Evolutionary conservation across 495 filamentous ascomycete genomes (phyloP).

Genomic region (Neurospora hispaniola): DNA sequence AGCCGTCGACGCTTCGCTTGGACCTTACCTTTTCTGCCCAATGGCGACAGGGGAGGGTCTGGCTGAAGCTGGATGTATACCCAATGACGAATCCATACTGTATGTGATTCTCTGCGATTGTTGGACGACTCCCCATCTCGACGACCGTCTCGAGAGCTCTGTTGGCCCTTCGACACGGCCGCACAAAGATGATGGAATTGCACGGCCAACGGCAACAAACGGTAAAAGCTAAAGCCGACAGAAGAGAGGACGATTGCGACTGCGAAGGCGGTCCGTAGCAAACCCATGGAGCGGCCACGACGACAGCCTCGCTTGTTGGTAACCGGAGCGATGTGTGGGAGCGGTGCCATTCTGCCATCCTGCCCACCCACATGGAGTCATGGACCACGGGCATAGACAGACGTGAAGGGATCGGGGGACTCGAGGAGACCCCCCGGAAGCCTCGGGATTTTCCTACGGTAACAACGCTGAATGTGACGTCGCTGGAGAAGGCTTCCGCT

Average conservation of each 20-base stretch:
- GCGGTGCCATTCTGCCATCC: not conserved
- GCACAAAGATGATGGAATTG: not conserved
- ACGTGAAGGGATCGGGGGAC: not conserved
- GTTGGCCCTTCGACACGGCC: not conserved
- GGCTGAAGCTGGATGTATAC: constrained; percentile 27
- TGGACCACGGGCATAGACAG: not conserved
- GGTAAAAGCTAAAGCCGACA: not conserved
- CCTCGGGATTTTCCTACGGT: not conserved
- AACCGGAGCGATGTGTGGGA: not conserved
- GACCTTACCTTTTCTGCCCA: constrained; percentile 30
- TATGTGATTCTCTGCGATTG: constrained; percentile 12
- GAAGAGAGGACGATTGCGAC: not conserved
- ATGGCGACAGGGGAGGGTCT: constrained; percentile 27
- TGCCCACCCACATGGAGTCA: not conserved
- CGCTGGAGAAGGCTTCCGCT: not conserved
- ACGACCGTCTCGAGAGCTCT: not conserved
- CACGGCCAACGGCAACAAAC: not conserved
- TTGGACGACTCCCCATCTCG: constrained; percentile 21
- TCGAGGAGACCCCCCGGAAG: not conserved
- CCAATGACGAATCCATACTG: constrained; percentile 24
- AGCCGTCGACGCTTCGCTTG: constrained; percentile 18
- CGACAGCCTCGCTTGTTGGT: not conserved
- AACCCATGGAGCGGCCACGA: not conserved
- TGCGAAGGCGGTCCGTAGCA: not conserved
- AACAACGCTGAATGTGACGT: not conserved